Evolutionary conservation across 768 basidiomycete genomes (phyloP).

Genomic region (Sistotremastrum niveocremeum): DNA sequence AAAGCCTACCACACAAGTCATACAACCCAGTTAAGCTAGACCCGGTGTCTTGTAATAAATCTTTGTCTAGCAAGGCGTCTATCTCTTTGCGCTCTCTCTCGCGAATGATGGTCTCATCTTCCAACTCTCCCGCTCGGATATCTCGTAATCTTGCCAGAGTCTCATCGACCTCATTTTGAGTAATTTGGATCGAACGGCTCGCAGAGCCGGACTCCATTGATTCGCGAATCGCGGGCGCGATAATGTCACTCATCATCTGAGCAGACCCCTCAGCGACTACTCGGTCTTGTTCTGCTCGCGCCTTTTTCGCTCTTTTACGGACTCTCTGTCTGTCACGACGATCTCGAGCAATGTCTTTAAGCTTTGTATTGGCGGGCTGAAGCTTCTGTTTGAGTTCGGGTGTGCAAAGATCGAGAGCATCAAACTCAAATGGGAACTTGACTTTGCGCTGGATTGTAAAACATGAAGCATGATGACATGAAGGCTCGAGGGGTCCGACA

Average conservation of each 20-base stretch:
- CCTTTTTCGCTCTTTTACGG: constrained; percentile 54
- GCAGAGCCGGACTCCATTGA: background rate
- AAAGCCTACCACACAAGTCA: constrained; percentile 70
- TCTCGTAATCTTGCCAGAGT: background rate
- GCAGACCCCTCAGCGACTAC: background rate
- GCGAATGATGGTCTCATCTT: constrained; percentile 53
- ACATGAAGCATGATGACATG: background rate
- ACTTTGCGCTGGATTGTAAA: constrained; percentile 54
- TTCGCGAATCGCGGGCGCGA: background rate
- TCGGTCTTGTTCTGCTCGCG: constrained; percentile 6
- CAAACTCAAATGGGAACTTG: constrained; percentile 83
- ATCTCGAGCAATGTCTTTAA: constrained; percentile 76
- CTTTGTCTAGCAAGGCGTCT: constrained; percentile 46
- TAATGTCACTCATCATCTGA: background rate
- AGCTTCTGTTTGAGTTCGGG: constrained; percentile 67
- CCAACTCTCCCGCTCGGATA: constrained; percentile 31
- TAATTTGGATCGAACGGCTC: background rate
- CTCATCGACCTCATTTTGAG: background rate
- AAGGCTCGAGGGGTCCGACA: constrained; percentile 4
- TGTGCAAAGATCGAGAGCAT: constrained; percentile 69
- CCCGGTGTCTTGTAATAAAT: constrained; percentile 55
- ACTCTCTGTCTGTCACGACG: constrained; percentile 73
- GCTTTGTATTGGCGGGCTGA: constrained; percentile 50
- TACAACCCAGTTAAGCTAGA: constrained; percentile 73
- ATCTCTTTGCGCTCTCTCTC: constrained; percentile 53